phyloP scores from a whole-genome alignment of 805 yeast genomes.

The Ogataea salicorniae region DNA sequence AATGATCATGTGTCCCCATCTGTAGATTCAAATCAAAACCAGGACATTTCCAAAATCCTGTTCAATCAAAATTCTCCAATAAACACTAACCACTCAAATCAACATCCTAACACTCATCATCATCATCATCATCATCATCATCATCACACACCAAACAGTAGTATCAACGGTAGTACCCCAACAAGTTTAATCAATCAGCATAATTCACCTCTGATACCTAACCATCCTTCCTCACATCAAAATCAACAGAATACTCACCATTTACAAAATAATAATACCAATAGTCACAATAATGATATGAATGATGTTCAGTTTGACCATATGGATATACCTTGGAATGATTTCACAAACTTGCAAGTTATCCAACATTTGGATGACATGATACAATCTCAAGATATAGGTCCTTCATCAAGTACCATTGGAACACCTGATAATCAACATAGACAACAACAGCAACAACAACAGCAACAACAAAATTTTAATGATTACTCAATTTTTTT shows the following conservation, averaged over 20 bases:
- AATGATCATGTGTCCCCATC: too few species aligned
- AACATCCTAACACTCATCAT: too few species aligned
- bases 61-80: not conserved
- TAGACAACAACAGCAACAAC: constrained; percentile 3
- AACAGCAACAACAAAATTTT: not conserved
- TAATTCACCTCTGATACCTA: too few species aligned
- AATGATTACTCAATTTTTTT: not conserved
- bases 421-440: constrained; percentile 1
- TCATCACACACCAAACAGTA: not conserved
- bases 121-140: too few species aligned
- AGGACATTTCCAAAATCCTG: not conserved
- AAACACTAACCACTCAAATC: too few species aligned
- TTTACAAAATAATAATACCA: not conserved
- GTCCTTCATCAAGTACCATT: not conserved
- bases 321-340: constrained; percentile 22
- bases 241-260: not conserved
- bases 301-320: constrained; percentile 16
- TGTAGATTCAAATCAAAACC: not conserved
- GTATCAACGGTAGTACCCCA: too few species aligned
- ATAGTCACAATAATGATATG: not conserved
- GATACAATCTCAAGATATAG: constrained; percentile 6
- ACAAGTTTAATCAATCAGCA: too few species aligned
- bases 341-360: constrained; percentile 21
- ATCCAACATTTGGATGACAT: constrained; percentile 17
- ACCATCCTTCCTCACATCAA: too few species aligned